Base-by-base conservation (phyloP, 768 basidiomycete species). In the Rhodotorula sphaerocarpa region DNA sequence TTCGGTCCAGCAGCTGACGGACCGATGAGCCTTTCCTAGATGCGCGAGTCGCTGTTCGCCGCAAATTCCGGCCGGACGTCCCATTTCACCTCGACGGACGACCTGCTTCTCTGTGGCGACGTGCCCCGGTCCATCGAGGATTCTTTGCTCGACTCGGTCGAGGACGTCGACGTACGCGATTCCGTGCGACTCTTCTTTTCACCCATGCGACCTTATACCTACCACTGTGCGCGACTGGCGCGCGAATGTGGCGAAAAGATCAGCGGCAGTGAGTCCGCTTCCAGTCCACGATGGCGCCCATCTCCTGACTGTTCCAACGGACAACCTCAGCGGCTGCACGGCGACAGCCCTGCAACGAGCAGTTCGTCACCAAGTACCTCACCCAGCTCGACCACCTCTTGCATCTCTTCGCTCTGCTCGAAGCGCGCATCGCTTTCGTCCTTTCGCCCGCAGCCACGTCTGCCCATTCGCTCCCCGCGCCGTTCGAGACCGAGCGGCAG, bases 131-230 rank as follows among this genome's bases (percentile, higher is more conserved):
- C 67, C 36, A 63, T 69, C 42, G 64, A 65, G 16, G 57, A 61
- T 11, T 48, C 63, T 5, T 46, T 69, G 14, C 34, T 65, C n/a
- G 60, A 69, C 11, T 65, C 60, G 12, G 67, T 69, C 31, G 67
- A 69, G 28, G 63, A 69, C 43, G 61, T 65, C 45, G 67, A 69
- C 48, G 54, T 65, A 12, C 60, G 67, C 12, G 67, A 69, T 42
- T 59, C 63, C 42, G 61, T 69, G 1, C 61, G 59, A 16, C 57
- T 69, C 11, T 69, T 69, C 55, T 69, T 69, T 28, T 15, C 50
- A 12, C 63, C 63, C 5, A 62, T 69, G 54, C 42, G 63, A 18
- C 63, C 63, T 2, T 65, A 57, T 25, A 63, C 66, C 11, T 64
- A 64, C 30, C 67, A 68, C n/a, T 41, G 39, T 41, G 67, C 67